Evolutionary conservation across 192 early-diverging fungal genomes (phyloP).

Genomic region (Backusella parvicylindrica): DNA sequence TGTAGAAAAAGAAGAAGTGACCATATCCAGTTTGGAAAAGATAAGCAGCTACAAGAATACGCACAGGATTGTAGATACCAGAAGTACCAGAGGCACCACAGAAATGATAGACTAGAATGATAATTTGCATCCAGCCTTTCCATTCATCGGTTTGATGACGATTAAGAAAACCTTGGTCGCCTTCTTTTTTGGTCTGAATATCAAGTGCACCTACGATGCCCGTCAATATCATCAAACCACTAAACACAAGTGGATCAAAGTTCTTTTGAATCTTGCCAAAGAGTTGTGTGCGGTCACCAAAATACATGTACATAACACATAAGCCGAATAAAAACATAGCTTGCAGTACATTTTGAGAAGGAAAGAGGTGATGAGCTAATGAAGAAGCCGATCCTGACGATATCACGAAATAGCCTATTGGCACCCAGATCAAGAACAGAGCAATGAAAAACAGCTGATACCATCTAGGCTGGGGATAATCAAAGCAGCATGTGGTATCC

Average conservation of each 20-base stretch:
- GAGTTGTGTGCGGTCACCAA: constrained; percentile 65
- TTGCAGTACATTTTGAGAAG: constrained; percentile 40
- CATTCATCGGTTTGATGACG: constrained; percentile 83
- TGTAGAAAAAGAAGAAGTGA: constrained; percentile 71
- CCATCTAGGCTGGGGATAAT: constrained; percentile 45
- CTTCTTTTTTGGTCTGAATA: constrained; percentile 37
- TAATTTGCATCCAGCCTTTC: constrained; percentile 88
- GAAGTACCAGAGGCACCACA: constrained; percentile 61
- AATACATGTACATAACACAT: constrained; percentile 59
- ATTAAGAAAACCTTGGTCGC: constrained; percentile 59
- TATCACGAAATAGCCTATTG: constrained; percentile 17
- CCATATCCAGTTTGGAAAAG: constrained; percentile 86
- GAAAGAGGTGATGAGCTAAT: constrained; percentile 16
- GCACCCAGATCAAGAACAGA: constrained; percentile 41
- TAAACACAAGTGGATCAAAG: constrained; percentile 48
- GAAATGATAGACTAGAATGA: constrained; percentile 71
- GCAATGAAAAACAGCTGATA: constrained; percentile 36
- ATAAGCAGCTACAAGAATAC: constrained; percentile 73
- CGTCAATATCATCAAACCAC: constrained; percentile 36
- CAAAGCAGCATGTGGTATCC: constrained; percentile 57
- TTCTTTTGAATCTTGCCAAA: constrained; percentile 71
- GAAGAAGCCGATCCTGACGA: background rate
- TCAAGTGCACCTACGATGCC: constrained; percentile 45
- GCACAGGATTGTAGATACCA: constrained; percentile 70
- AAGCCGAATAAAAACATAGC: constrained; percentile 49